Conservation (phyloP, 306 rosid species). For the Luffa acutangula region DNA sequence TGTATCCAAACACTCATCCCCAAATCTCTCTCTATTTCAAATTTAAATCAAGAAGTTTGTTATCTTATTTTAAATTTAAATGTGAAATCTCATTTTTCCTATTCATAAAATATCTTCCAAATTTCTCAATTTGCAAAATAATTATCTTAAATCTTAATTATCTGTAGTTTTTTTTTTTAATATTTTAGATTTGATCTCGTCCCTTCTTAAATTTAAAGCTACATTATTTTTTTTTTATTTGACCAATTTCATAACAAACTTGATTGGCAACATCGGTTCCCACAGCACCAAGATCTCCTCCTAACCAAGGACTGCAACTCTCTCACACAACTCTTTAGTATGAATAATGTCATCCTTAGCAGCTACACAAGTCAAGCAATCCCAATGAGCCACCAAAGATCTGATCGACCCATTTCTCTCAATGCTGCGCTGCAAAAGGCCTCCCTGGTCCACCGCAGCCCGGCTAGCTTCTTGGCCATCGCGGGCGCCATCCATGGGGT, state of each 20-base stretch:
- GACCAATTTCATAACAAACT: background rate
- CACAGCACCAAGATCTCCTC: constrained; percentile 9
- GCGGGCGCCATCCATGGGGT: background rate
- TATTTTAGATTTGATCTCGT: too few species aligned
- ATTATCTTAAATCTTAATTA: too few species aligned
- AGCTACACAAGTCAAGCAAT: constrained; percentile 13
- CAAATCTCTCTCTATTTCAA: too few species aligned
- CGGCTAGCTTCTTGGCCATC: constrained; percentile 6
- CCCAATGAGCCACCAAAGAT: constrained; percentile 12
- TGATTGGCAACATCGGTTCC: background rate
- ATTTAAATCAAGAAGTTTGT: too few species aligned
- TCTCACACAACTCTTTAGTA: constrained; percentile 16
- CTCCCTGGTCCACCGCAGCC: constrained; percentile 7
- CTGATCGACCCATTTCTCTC: constrained; percentile 15
- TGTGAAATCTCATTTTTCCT: too few species aligned
- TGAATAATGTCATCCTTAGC: constrained; percentile 13
- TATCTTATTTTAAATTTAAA: too few species aligned
- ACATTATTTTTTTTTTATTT: too few species aligned
- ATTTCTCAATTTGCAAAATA: too few species aligned
- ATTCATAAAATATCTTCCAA: too few species aligned
- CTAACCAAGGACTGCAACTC: constrained; percentile 11
- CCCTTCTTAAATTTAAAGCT: too few species aligned
- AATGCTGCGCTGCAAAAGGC: background rate
- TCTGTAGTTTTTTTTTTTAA: too few species aligned
- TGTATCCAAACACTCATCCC: too few species aligned